These are phyloP conservation scores for Mycena vitilis DNA, from an alignment of 768 basidiomycete species.

Conservation along the genomic window DNA sequence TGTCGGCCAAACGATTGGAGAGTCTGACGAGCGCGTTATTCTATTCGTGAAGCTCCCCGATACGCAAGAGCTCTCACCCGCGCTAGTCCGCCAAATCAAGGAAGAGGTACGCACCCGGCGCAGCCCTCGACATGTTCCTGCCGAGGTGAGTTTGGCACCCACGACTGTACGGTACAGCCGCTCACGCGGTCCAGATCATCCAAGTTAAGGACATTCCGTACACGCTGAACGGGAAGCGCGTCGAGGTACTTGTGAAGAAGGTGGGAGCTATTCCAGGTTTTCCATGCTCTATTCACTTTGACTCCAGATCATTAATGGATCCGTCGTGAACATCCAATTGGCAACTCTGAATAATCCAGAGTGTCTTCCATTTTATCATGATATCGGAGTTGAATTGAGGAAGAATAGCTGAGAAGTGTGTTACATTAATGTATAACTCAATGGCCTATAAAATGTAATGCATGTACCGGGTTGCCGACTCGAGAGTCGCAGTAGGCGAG, in stretches of 20 bases:
- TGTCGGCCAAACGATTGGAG: conserved; percentile 75
- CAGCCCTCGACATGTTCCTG: conserved; percentile 82
- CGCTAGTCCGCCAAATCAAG: conserved; percentile 68
- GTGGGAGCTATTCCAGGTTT: conserved; percentile 42
- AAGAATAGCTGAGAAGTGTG: background rate
- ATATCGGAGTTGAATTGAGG: conserved; percentile 55
- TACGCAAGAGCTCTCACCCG: conserved; percentile 59
- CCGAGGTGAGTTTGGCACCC: conserved; percentile 58
- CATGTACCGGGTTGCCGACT: conserved; percentile 51
- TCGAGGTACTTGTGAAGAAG: conserved; percentile 85
- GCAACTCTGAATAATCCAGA: conserved; percentile 81
- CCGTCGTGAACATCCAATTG: conserved; percentile 66
- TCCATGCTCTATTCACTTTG: background rate
- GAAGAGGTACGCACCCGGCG: conserved; percentile 69
- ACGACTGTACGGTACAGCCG: conserved; percentile 26
- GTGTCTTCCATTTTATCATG: conserved; percentile 71
- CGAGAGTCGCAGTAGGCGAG: too few relatives aligned
- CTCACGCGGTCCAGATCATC: conserved; percentile 61
- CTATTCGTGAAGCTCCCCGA: conserved; percentile 76
- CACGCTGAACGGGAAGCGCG: conserved; percentile 84
- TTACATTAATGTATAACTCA: too few relatives aligned
- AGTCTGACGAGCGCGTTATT: conserved; percentile 80
- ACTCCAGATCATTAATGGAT: conserved; percentile 80
- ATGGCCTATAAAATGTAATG: too few relatives aligned
- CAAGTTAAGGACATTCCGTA: conserved; percentile 80